Conservation (phyloP, 2,329 filamentous ascomycete species). For the Bipolaris zeicola region DNA sequence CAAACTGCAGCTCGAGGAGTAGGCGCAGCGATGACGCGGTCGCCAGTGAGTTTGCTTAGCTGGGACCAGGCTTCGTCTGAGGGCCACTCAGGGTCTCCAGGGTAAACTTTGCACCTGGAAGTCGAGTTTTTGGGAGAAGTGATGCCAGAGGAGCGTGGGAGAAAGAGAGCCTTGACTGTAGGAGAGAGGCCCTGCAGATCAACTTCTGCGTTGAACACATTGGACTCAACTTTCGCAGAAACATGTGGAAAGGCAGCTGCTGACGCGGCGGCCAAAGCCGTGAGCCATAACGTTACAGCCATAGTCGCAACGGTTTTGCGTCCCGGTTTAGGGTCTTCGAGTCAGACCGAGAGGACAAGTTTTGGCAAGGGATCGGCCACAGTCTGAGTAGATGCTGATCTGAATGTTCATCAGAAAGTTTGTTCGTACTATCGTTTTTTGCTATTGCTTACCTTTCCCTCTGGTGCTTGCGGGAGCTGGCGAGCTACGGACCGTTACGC, state of each 20-base stretch:
- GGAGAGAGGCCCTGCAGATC: constrained; percentile 28
- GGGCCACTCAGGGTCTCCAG: constrained; percentile 57
- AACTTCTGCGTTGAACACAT: constrained; percentile 22
- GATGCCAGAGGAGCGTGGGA: constrained; percentile 13
- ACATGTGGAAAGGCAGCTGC: constrained; percentile 30
- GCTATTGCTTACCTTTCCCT: constrained; percentile 7
- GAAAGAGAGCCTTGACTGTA: constrained; percentile 30
- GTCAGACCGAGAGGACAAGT: constrained; percentile 2
- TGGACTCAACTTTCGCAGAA: constrained; percentile 4
- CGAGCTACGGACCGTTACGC: constrained; percentile 13
- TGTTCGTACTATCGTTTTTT: constrained; percentile 1
- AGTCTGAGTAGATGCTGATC: constrained; percentile 15
- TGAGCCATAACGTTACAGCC: constrained; percentile 27
- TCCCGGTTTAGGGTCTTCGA: constrained; percentile 2
- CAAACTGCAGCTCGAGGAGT: constrained; percentile 42
- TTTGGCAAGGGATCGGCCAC: constrained; percentile 14
- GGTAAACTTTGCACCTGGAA: constrained; percentile 56
- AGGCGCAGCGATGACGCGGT: constrained; percentile 34
- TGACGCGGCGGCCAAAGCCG: constrained; percentile 30
- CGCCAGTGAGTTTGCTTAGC: constrained; percentile 51
- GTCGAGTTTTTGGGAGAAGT: constrained; percentile 19
- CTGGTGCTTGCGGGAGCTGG: constrained; percentile 9
- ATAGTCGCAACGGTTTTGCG: constrained; percentile 16
- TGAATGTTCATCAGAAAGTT: constrained; percentile 14
- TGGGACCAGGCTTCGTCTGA: constrained; percentile 52